Base-by-base conservation (phyloP, 192 early-diverging fungal species). In the Coemansia sp. region DNA sequence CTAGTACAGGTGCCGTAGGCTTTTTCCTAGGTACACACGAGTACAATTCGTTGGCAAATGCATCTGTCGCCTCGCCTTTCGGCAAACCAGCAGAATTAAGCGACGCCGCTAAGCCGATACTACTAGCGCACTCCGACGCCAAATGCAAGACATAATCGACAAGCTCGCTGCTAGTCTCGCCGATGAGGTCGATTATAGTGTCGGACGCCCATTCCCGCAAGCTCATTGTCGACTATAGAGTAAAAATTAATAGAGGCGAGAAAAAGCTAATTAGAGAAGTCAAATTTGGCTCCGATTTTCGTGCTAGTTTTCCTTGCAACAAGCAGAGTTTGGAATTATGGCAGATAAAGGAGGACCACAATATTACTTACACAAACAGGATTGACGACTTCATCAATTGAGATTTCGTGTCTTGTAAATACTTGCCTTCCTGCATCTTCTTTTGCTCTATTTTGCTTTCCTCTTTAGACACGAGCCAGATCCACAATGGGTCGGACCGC, bases 21-120 rank as follows among this genome's bases (percentile, higher is more conserved):
- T 17, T 57, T 38, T 55, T 70, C 19, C 85, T 86, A 34, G 88
- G 88, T 3, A 87, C 84, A 5, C 89, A 84, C 25, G 37, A 46
- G 64, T 77, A 93, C 14, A 96, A 82, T 4, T 92, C 89, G 5
- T 70, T 58, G 3, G 86, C 92, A 81, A 94, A 94, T 3, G 63
- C 70, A n/a, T 75, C 70, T 3, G 88, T 85, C 5, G 67, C 77
- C 12, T 77, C 73, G 48, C 83, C 77, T n/a, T 68, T 45, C 2
- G 92, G 91, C 6, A 94, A 83, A 17, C 91, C 90, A 31, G 85
- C 86, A 19, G 76, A 85, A 42, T 77, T 72, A 3, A 97, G 85
- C 8, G 76, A 72, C 36, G 64, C 37, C 2, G 82, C 67, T 21
- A 97, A 77, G 27, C 63, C 69, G 34, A 80, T 50, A 23, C 62